Conservation (phyloP, 768 basidiomycete species). For the Leccinellum rugosiceps region DNA sequence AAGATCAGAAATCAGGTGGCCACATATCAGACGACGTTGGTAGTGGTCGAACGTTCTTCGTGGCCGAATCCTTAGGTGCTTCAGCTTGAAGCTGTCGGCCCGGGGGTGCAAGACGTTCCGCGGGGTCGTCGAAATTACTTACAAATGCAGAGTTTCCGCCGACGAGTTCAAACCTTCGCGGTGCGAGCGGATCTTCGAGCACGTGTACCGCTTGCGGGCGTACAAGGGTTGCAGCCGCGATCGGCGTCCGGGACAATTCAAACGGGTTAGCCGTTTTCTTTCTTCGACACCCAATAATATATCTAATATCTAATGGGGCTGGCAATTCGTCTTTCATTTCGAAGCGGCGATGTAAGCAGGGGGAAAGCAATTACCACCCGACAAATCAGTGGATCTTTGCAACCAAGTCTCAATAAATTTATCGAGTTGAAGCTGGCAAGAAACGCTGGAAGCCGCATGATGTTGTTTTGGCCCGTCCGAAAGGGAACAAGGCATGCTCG, state of each 20-base stretch:
- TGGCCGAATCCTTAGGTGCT: neutral
- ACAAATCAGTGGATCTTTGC: too few relatives aligned
- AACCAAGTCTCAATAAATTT: neutral
- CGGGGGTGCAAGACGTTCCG: neutral
- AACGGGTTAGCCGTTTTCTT: neutral
- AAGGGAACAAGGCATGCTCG: constrained; percentile 12
- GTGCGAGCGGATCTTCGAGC: neutral
- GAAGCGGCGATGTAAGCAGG: too few relatives aligned
- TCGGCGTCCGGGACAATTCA: neutral
- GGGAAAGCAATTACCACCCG: too few relatives aligned
- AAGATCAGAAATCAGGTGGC: neutral
- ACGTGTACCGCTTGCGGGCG: neutral
- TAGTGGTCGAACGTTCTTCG: neutral
- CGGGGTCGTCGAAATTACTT: neutral
- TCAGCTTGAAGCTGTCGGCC: too few relatives aligned
- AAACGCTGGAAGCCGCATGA: neutral
- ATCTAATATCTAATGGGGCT: neutral
- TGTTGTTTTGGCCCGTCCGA: neutral
- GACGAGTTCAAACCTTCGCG: neutral
- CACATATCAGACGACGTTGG: neutral
- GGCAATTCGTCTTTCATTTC: constrained; percentile 17
- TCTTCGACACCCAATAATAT: neutral
- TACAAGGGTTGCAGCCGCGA: neutral
- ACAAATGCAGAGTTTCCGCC: neutral
- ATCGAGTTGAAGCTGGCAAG: neutral